phyloP scores from a whole-genome alignment of 495 filamentous ascomycete genomes.

The Pseudoneurospora amorphoporcata region DNA sequence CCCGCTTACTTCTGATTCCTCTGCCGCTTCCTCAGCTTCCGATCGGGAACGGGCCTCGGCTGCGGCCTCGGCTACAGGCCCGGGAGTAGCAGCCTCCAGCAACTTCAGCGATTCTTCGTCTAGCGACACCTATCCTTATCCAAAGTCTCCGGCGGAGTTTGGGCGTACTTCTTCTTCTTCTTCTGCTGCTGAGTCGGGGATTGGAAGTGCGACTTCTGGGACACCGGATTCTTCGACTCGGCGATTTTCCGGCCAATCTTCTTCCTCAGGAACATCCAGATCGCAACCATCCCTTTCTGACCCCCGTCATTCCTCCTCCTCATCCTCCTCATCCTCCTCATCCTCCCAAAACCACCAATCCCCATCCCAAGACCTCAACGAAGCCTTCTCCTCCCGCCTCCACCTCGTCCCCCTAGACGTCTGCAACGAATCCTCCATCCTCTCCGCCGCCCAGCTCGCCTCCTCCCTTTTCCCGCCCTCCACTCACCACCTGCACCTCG shows the following conservation, averaged over 20 bases:
- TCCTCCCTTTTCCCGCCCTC: slow-evolving; percentile 36
- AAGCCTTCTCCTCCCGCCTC: slow-evolving; percentile 13
- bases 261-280: background rate
- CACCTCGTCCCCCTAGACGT: slow-evolving; percentile 21
- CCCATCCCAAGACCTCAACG: background rate
- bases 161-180: background rate
- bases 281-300: slow-evolving; percentile 41
- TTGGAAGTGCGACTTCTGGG: background rate
- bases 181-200: background rate
- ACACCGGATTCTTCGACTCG: background rate
- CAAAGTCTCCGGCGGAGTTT: background rate
- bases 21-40: background rate
- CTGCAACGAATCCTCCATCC: slow-evolving; percentile 40
- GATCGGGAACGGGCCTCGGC: background rate
- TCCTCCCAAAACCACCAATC: slow-evolving; percentile 2
- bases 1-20: background rate
- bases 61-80: background rate
- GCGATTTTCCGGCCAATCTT: background rate
- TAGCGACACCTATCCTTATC: background rate
- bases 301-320: slow-evolving; percentile 30
- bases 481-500: slow-evolving; percentile 51
- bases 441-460: slow-evolving; percentile 30
- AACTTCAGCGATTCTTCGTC: background rate
- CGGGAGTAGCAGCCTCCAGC: background rate
- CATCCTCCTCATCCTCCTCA: slow-evolving; percentile 30